Conservation (phyloP, 805 yeast species). For the Ogataea pini region DNA sequence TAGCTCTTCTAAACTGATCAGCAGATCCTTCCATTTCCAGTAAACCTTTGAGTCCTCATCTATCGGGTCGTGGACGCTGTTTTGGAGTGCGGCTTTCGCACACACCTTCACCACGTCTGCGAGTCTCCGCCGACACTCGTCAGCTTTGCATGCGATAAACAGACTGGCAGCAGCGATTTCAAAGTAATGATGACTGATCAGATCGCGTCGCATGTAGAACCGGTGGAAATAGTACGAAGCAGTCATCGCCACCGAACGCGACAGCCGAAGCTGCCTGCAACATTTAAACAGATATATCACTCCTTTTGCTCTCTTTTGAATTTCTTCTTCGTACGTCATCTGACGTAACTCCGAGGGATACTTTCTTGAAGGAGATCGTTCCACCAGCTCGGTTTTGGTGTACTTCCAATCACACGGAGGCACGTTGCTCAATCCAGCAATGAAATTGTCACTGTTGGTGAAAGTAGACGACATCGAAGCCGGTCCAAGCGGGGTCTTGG, state of each 20-base stretch:
- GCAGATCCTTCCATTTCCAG: constrained; percentile 52
- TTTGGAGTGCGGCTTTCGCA: constrained; percentile 44
- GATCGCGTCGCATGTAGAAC: constrained; percentile 49
- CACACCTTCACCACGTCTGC: constrained; percentile 51
- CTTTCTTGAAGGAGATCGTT: constrained; percentile 37
- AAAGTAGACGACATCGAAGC: neutral
- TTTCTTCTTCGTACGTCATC: constrained; percentile 40
- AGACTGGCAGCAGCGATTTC: constrained; percentile 52
- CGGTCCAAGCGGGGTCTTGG: constrained; percentile 10
- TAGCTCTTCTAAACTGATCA: constrained; percentile 46
- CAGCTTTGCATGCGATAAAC: constrained; percentile 55
- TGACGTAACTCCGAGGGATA: constrained; percentile 26
- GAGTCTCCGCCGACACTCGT: constrained; percentile 50
- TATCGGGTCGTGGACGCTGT: constrained; percentile 39
- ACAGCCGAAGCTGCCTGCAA: constrained; percentile 45
- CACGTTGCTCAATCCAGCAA: constrained; percentile 33
- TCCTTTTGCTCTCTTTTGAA: constrained; percentile 47
- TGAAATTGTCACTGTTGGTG: constrained; percentile 24
- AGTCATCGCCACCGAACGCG: constrained; percentile 48
- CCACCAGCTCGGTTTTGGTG: constrained; percentile 26
- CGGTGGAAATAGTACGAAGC: constrained; percentile 52
- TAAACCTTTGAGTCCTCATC: constrained; percentile 49
- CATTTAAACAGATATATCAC: constrained; percentile 46
- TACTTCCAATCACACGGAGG: constrained; percentile 31
- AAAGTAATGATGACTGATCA: constrained; percentile 45